Evolutionary conservation across 495 filamentous ascomycete genomes (phyloP).

Genomic region (Penicillium egyptiacum): DNA sequence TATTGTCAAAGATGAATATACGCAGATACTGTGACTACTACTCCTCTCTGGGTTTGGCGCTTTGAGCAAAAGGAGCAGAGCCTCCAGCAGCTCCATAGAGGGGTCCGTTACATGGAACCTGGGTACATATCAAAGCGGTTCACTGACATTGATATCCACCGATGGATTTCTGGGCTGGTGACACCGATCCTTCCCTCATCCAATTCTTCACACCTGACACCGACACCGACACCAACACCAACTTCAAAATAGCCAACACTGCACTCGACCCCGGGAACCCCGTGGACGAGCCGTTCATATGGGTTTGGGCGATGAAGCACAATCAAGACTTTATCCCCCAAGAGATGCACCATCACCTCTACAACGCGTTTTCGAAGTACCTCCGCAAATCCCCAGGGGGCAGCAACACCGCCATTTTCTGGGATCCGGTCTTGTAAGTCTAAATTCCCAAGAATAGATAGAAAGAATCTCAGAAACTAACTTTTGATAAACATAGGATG

Average conservation of each 20-base stretch:
- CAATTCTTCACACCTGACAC: background rate
- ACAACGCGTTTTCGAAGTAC: constrained; percentile 3
- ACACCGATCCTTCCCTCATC: background rate
- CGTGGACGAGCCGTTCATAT: background rate
- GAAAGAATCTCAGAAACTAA: background rate
- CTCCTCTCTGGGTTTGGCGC: background rate
- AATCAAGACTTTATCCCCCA: background rate
- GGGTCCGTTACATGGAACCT: background rate
- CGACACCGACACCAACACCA: background rate
- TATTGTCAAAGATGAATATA: too few species aligned
- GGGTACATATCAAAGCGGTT: background rate
- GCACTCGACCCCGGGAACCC: background rate
- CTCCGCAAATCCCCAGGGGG: background rate
- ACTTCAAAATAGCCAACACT: background rate
- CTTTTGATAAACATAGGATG: background rate
- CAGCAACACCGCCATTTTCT: background rate
- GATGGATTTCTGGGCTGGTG: constrained; percentile 4
- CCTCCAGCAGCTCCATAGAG: background rate
- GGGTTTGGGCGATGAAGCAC: background rate
- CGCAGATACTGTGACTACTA: too few species aligned
- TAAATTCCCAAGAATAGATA: background rate
- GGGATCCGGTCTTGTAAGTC: background rate
- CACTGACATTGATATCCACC: background rate
- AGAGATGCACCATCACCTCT: constrained; percentile 1
- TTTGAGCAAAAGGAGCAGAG: background rate